phyloP scores from a whole-genome alignment of 257 asterid genomes.

The Scutellaria minor region DNA sequence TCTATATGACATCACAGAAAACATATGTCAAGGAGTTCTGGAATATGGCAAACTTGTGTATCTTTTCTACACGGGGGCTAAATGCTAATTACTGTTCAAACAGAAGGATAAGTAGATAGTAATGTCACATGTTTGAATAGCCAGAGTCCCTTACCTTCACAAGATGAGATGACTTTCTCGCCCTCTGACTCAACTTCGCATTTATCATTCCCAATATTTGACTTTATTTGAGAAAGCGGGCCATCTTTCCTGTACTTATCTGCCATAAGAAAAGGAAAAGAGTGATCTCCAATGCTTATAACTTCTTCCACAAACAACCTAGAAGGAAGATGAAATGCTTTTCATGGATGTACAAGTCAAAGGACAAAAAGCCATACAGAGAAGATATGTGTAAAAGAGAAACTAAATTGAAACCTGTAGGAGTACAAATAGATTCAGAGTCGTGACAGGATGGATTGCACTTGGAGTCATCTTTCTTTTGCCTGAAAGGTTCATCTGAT shows the following conservation, averaged over 20 bases:
- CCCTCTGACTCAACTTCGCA: conserved; percentile 31
- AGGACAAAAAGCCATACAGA: neutral
- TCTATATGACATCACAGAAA: too few relatives aligned
- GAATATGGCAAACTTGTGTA: neutral
- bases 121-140: neutral
- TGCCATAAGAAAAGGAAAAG: conserved; percentile 30
- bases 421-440: conserved; percentile 43
- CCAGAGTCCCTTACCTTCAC: conserved; percentile 37
- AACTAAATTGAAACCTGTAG: neutral
- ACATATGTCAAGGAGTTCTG: neutral
- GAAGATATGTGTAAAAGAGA: conserved; percentile 10
- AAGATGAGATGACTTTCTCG: conserved; percentile 29
- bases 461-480: conserved; percentile 39
- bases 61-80: neutral
- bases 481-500: conserved; percentile 39
- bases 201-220: neutral
- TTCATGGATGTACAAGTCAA: neutral
- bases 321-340: neutral
- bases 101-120: too few relatives aligned
- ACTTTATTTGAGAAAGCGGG: conserved; percentile 27
- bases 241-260: conserved; percentile 31
- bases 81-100: too few relatives aligned
- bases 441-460: conserved; percentile 33
- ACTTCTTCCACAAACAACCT: neutral
- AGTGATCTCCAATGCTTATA: neutral